Evolutionary conservation across 805 yeast genomes (phyloP).

Genomic region (Phaffomyces thermotolerans): DNA sequence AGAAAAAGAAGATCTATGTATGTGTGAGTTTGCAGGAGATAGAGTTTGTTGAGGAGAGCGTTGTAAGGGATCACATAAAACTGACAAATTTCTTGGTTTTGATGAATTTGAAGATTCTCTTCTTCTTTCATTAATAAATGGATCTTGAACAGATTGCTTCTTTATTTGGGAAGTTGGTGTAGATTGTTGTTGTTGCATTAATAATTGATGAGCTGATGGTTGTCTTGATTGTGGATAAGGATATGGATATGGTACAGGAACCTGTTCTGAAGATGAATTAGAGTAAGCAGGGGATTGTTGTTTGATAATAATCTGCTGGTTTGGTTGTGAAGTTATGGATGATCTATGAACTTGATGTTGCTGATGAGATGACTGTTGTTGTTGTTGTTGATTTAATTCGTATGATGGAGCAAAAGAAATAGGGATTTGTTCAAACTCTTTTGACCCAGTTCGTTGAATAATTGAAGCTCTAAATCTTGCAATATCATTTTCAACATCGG

Average conservation of each 20-base stretch:
- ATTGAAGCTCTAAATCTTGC: constrained; percentile 21
- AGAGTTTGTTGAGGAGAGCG: constrained; percentile 5
- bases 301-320: not conserved
- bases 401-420: constrained; percentile 22
- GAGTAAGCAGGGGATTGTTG: constrained; percentile 3
- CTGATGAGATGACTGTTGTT: not conserved
- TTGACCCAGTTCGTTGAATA: constrained; percentile 21
- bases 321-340: constrained; percentile 5
- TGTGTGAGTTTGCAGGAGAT: constrained; percentile 13
- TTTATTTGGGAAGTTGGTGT: not conserved
- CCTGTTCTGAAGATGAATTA: constrained; percentile 9
- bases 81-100: constrained; percentile 21
- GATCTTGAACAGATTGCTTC: constrained; percentile 18
- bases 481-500: constrained; percentile 19
- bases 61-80: constrained; percentile 23
- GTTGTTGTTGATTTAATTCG: constrained; percentile 15
- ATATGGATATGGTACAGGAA: constrained; percentile 19
- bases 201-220: constrained; percentile 1
- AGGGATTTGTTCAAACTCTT: constrained; percentile 19
- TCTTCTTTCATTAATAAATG: constrained; percentile 18
- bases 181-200: constrained; percentile 2
- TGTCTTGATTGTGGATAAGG: constrained; percentile 18
- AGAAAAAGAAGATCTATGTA: constrained; percentile 15
- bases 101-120: constrained; percentile 15
- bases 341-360: constrained; percentile 9